Evolutionary conservation across 768 basidiomycete genomes (phyloP).

Genomic region (Pleurotus cornucopiae): DNA sequence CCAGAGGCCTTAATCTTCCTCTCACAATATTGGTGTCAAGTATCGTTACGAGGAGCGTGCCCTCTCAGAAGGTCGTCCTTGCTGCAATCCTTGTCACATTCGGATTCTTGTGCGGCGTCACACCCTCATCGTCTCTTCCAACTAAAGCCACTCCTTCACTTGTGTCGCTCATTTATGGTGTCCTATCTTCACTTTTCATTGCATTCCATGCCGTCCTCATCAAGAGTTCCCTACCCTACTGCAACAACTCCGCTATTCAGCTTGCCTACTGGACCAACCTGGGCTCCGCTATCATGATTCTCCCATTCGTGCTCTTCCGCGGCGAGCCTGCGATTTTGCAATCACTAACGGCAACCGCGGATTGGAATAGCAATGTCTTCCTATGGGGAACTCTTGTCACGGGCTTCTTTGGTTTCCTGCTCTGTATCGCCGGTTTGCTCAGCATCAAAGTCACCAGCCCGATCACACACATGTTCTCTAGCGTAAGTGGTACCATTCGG

Average conservation of each 20-base stretch:
- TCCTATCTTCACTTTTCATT: constrained; percentile 71
- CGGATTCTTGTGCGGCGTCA: constrained; percentile 76
- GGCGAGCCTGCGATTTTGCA: constrained; percentile 46
- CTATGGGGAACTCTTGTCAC: constrained; percentile 65
- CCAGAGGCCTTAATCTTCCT: constrained; percentile 78
- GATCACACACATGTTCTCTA: constrained; percentile 83
- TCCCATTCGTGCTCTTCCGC: constrained; percentile 55
- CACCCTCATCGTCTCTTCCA: constrained; percentile 47
- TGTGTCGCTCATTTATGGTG: constrained; percentile 63
- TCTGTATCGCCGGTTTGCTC: constrained; percentile 74
- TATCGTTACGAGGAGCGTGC: constrained; percentile 47
- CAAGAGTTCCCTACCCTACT: constrained; percentile 64
- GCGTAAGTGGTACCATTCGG: constrained; percentile 38
- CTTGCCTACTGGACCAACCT: constrained; percentile 79
- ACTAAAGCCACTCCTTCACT: constrained; percentile 40
- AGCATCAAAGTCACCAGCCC: constrained; percentile 83
- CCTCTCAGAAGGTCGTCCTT: constrained; percentile 48
- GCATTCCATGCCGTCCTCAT: constrained; percentile 74
- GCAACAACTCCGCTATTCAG: constrained; percentile 68
- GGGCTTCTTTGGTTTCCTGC: constrained; percentile 76
- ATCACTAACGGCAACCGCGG: constrained; percentile 29
- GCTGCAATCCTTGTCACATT: constrained; percentile 63
- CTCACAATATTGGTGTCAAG: constrained; percentile 76
- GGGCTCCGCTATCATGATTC: constrained; percentile 60
- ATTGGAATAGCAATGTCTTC: constrained; percentile 53